Conservation (phyloP, 1,284 basidiomycete genomes). For the Tylopilus sp. region DNA sequence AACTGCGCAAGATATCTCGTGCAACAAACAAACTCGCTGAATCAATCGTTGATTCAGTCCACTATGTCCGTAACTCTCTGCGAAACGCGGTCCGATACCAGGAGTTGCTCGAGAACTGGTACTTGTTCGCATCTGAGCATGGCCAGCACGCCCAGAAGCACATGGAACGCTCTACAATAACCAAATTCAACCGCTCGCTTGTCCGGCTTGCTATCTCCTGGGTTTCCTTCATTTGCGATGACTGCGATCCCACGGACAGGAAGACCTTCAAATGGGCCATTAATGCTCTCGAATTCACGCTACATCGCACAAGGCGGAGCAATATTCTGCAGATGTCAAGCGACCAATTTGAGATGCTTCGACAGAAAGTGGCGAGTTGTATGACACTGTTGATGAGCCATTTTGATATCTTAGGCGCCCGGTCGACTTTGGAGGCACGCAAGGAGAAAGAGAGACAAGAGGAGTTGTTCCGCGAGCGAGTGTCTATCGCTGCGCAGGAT, state of each 20-base stretch:
- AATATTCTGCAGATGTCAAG: constrained; percentile 89
- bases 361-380: constrained; percentile 92
- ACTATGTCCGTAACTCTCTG: constrained; percentile 73
- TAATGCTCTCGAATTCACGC: constrained; percentile 91
- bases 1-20: constrained; percentile 86
- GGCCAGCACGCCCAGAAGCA: constrained; percentile 84
- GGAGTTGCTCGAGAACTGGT: constrained; percentile 95
- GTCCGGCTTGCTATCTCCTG: constrained; percentile 92
- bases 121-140: constrained; percentile 93
- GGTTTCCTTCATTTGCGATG: constrained; percentile 98
- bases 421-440: constrained; percentile 85
- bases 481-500: constrained; percentile 48
- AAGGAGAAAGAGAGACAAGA: constrained; percentile 84
- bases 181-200: constrained; percentile 78
- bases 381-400: constrained; percentile 96
- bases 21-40: constrained; percentile 90
- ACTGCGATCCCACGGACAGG: constrained; percentile 94
- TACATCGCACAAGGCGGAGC: constrained; percentile 85
- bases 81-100: constrained; percentile 64
- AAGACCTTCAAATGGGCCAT: constrained; percentile 99
- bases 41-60: constrained; percentile 88
- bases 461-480: constrained; percentile 62
- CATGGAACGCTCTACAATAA: constrained; percentile 72
- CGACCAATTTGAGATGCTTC: constrained; percentile 85
- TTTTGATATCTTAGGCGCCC: constrained; percentile 96